Percentiles rank a stretch among this genome's conserved stretches.
Evolutionary conservation across 2,329 filamentous ascomycete species (phyloP).

Genomic region (Didymella glomerata): DNA sequence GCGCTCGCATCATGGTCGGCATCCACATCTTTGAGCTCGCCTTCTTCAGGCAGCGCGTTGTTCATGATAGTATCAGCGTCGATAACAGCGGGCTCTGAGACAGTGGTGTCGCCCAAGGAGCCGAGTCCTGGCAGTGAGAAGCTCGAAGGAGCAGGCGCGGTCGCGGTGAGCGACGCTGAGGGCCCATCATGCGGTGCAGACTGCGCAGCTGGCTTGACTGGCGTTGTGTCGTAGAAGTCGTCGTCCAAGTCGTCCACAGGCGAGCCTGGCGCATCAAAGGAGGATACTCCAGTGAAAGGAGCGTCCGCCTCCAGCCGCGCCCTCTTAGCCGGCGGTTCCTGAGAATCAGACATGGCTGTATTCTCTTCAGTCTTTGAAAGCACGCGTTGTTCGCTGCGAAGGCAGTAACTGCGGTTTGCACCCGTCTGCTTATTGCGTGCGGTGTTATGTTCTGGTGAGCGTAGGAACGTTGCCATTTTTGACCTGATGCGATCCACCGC

Average conservation of each 20-base stretch:
- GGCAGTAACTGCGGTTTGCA: constrained; percentile 41
- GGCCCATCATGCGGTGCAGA: constrained; percentile 29
- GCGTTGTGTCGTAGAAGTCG: constrained; percentile 50
- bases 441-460: constrained; percentile 33
- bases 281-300: constrained; percentile 45
- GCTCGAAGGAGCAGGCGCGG: constrained; percentile 37
- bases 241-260: constrained; percentile 52
- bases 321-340: constrained; percentile 54
- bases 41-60: constrained; percentile 41
- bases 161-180: constrained; percentile 32
- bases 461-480: constrained; percentile 41
- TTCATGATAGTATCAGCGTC: constrained; percentile 28
- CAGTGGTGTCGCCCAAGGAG: constrained; percentile 37
- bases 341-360: constrained; percentile 46
- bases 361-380: constrained; percentile 38
- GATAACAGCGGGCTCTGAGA: constrained; percentile 29
- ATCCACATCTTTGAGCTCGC: constrained; percentile 46
- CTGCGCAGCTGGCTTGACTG: constrained; percentile 39
- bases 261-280: constrained; percentile 49
- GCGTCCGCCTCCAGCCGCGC: constrained; percentile 51
- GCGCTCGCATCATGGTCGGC: constrained; percentile 39
- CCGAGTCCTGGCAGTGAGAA: constrained; percentile 49
- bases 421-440: constrained; percentile 39
- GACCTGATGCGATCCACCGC: constrained; percentile 27
- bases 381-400: constrained; percentile 37